Conservation (phyloP, 306 rosid genomes). For the Spatholobus suberectus region DNA sequence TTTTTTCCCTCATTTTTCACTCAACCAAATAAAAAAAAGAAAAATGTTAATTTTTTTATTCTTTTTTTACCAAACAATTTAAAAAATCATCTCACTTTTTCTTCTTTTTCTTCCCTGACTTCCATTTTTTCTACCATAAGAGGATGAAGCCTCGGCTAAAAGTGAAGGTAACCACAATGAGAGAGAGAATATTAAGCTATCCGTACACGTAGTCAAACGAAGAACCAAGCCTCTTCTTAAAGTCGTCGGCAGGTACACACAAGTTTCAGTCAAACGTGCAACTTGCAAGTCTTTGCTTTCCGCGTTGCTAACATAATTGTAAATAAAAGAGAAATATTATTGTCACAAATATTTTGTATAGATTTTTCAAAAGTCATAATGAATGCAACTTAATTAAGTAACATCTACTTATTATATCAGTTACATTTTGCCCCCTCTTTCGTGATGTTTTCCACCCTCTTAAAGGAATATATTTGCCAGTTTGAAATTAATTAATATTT, state of each 20-base stretch:
- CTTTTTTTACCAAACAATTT: no score
- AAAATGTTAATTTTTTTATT: no score
- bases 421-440: background rate
- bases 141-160: no score
- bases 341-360: background rate
- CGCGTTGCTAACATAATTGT: background rate
- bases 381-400: background rate
- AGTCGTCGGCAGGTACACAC: background rate
- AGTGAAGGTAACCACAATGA: no score
- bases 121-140: no score
- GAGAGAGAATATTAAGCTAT: no score
- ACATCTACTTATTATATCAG: background rate
- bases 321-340: background rate
- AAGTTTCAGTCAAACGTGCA: background rate
- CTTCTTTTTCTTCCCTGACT: no score
- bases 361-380: background rate
- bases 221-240: background rate
- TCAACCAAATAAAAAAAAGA: no score
- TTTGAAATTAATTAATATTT: background rate
- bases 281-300: background rate
- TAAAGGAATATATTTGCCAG: background rate
- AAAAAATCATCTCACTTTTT: no score
- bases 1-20: no score
- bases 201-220: background rate
- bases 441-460: background rate